phyloP scores from a whole-genome alignment of 768 basidiomycete genomes.

The Flagelloscypha sp. region DNA sequence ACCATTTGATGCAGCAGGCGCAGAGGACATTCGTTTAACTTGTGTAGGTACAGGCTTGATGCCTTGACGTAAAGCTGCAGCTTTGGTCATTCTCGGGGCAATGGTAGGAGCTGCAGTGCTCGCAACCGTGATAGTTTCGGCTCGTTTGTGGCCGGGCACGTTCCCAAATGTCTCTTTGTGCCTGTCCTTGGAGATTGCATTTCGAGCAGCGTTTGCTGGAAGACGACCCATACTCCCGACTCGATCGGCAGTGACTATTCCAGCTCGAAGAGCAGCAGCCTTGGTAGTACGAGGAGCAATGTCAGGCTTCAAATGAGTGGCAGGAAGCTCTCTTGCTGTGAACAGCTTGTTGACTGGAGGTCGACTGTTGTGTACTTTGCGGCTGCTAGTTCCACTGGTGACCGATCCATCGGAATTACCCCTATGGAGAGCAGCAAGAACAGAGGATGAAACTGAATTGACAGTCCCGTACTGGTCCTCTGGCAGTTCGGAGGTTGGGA shows the following conservation, averaged over 20 bases:
- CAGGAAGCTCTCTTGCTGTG: constrained; percentile 60
- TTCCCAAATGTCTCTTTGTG: constrained; percentile 60
- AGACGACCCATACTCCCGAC: constrained; percentile 32
- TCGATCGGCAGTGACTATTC: too few relatives aligned
- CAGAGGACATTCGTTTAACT: constrained; percentile 28
- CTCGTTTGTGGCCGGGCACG: constrained; percentile 77
- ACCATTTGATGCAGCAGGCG: constrained; percentile 17
- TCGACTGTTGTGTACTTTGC: constrained; percentile 26
- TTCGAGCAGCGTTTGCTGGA: constrained; percentile 34
- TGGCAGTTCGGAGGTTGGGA: constrained; percentile 60
- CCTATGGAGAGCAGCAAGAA: constrained; percentile 35
- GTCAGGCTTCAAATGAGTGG: constrained; percentile 51
- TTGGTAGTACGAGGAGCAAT: constrained; percentile 73
- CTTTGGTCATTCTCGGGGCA: constrained; percentile 68
- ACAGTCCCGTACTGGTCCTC: constrained; percentile 28
- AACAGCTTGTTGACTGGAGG: constrained; percentile 37
- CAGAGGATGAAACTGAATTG: constrained; percentile 39
- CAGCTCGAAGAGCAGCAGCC: constrained; percentile 67
- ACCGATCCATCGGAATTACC: constrained; percentile 35
- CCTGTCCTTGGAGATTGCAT: constrained; percentile 52
- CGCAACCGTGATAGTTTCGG: constrained; percentile 59
- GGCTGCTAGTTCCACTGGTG: constrained; percentile 29
- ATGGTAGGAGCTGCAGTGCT: constrained; percentile 66
- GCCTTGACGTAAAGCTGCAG: constrained; percentile 63
- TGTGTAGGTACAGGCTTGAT: constrained; percentile 33